Base-by-base conservation (phyloP, 1,284 basidiomycete genomes). In the Inonotus hispidus region DNA sequence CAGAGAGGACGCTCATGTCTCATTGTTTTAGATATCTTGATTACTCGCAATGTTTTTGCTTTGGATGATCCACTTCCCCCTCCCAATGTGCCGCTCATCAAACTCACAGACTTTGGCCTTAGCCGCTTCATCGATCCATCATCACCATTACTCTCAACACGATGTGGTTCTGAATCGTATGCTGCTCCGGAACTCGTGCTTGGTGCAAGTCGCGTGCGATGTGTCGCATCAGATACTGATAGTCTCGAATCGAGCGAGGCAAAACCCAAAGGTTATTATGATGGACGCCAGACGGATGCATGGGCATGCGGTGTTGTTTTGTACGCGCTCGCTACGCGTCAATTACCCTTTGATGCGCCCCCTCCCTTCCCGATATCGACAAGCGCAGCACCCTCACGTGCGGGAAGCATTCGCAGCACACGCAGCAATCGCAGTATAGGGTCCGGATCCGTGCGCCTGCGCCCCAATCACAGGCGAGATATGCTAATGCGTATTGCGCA, bases 111-210 rank as follows among this genome's bases (percentile, higher is more conserved):
- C 71, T 97, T 96, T 70, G 94, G 94, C 5, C 82, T 97, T 25
- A 89, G 92, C 25, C 83, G 93, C 21, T 95, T 94, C 72, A 87
- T 96, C 66, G 85, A 88, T 63, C 82, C 85, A 0, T 75, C 79
- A 5, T 75, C 81, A 1, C 92, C 92, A 0, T 73, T 87, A 27
- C 79, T 96, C n/a, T 81, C 83, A 16, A 96, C 93, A 1, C 83
- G 93, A 1, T 97, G 94, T 71, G 94, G 94, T 2, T 91, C 87
- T 25, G 94, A 97, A 71, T 90, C 90, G 8, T 96, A 95, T 71
- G 93, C 93, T 1, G 93, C 93, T 6, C 94, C 93, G 0, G 93
- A 97, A 71, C 84, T 97, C 49, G 89, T 96, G 63, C 87, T 90
- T 72, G 27, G 63, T 55, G 32, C 27, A 52, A 16, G 67, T 61